phyloP scores from a whole-genome alignment of 495 filamentous ascomycete genomes.

The Endocarpon pusillum region DNA sequence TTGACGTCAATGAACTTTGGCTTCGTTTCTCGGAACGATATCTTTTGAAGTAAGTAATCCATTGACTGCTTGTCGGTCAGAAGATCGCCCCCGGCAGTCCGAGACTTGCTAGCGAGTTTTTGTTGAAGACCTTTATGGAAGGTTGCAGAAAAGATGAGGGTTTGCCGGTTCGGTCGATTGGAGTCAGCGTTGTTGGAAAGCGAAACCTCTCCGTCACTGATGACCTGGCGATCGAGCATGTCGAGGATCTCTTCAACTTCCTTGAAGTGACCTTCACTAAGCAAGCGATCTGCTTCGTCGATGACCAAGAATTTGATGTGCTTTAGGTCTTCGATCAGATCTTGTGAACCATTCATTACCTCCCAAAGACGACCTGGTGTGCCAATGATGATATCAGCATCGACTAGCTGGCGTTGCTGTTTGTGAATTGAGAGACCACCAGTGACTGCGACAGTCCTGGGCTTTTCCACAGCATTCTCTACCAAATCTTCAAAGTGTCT shows the following conservation, averaged over 20 bases:
- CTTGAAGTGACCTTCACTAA: constrained; percentile 90
- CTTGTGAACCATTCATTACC: constrained; percentile 53
- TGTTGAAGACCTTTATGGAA: constrained; percentile 82
- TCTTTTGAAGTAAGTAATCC: constrained; percentile 78
- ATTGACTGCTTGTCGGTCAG: constrained; percentile 65
- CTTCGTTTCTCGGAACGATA: constrained; percentile 66
- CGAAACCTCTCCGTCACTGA: constrained; percentile 22
- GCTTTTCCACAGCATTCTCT: constrained; percentile 33
- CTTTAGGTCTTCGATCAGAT: constrained; percentile 43
- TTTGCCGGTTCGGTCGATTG: constrained; percentile 41
- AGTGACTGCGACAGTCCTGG: constrained; percentile 65
- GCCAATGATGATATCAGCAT: constrained; percentile 74
- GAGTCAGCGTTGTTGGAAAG: constrained; percentile 11
- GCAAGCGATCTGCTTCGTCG: constrained; percentile 83
- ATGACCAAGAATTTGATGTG: constrained; percentile 68
- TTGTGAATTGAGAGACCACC: constrained; percentile 87
- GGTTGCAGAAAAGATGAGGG: constrained; percentile 89
- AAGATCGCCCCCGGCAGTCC: constrained; percentile 32
- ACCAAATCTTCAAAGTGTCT: constrained; percentile 64
- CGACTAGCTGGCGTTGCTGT: constrained; percentile 59
- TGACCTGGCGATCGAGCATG: constrained; percentile 44
- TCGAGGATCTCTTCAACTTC: constrained; percentile 74
- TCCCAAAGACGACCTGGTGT: constrained; percentile 94
- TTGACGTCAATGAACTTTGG: constrained; percentile 90
- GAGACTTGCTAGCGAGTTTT: constrained; percentile 65